A percentile compares a stretch with the other conserved stretches of the same genome.
Conservation (phyloP, 345 rosid species). For the Laguncularia racemosa region DNA sequence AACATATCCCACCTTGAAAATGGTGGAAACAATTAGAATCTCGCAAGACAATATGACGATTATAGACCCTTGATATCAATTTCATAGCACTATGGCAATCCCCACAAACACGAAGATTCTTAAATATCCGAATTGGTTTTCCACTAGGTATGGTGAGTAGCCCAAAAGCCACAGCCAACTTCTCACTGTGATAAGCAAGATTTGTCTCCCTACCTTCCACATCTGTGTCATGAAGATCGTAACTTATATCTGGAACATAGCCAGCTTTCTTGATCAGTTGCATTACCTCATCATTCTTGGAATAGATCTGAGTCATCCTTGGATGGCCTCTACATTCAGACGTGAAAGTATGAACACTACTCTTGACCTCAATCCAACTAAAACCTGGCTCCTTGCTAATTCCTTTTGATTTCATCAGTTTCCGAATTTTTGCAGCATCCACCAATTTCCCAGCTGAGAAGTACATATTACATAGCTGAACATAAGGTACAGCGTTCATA, state of each 20-base stretch:
- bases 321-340: constrained; percentile 79
- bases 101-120: constrained; percentile 90
- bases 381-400: constrained; percentile 77
- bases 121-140: constrained; percentile 69
- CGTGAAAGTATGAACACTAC: constrained; percentile 53
- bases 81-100: constrained; percentile 89
- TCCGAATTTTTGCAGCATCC: constrained; percentile 64
- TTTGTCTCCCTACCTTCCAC: constrained; percentile 67
- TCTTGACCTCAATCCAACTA: constrained; percentile 70
- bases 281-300: constrained; percentile 65
- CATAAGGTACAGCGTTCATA: constrained; percentile 58
- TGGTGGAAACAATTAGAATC: constrained; percentile 95
- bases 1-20: constrained; percentile 68
- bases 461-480: constrained; percentile 68
- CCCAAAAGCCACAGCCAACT: constrained; percentile 77
- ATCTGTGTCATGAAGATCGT: constrained; percentile 70
- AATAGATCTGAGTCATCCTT: constrained; percentile 51
- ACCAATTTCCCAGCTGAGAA: constrained; percentile 63
- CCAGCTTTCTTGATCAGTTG: constrained; percentile 65
- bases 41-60: constrained; percentile 60
- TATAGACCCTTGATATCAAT: constrained; percentile 51
- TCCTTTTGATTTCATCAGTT: constrained; percentile 61
- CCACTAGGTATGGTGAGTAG: constrained; percentile 45
- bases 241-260: constrained; percentile 61
- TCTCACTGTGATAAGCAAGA: constrained; percentile 90